These are phyloP conservation scores for Schizophyllum commune DNA, from an alignment of 1,284 basidiomycete species.

Conservation along the genomic window DNA sequence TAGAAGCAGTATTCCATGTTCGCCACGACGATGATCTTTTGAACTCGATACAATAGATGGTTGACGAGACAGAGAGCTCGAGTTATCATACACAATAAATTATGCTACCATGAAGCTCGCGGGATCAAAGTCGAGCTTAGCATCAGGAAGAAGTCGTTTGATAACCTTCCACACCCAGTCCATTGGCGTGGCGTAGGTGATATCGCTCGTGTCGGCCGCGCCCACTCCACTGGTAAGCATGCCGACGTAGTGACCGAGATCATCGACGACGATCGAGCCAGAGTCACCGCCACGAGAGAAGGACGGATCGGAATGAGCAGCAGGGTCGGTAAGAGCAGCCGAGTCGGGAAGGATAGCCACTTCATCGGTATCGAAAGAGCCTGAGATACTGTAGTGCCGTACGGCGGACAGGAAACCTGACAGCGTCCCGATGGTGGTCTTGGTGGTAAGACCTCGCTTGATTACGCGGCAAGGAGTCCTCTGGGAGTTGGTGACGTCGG, in stretches of 20 bases:
- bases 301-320: conserved; percentile 17
- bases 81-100: no score
- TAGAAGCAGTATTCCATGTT: no score
- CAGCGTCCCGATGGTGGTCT: conserved; percentile 25
- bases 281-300: conserved; percentile 31
- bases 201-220: not conserved
- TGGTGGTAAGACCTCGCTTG: conserved; percentile 24
- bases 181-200: conserved; percentile 14
- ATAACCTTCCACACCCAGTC: conserved; percentile 24
- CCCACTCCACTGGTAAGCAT: conserved; percentile 15
- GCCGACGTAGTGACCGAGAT: conserved; percentile 10
- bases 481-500: conserved; percentile 21
- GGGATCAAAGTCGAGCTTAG: conserved; percentile 19
- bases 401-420: conserved; percentile 21
- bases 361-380: conserved; percentile 23
- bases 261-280: conserved; percentile 23
- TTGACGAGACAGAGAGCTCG: no score
- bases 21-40: no score
- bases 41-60: no score
- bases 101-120: no score
- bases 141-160: conserved; percentile 16
- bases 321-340: no score
- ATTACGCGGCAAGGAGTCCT: conserved; percentile 23
- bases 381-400: conserved; percentile 20
- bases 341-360: conserved; percentile 21